Evolutionary conservation across 2,329 filamentous ascomycete species (phyloP).

Genomic region (Pseudonectria buxi): DNA sequence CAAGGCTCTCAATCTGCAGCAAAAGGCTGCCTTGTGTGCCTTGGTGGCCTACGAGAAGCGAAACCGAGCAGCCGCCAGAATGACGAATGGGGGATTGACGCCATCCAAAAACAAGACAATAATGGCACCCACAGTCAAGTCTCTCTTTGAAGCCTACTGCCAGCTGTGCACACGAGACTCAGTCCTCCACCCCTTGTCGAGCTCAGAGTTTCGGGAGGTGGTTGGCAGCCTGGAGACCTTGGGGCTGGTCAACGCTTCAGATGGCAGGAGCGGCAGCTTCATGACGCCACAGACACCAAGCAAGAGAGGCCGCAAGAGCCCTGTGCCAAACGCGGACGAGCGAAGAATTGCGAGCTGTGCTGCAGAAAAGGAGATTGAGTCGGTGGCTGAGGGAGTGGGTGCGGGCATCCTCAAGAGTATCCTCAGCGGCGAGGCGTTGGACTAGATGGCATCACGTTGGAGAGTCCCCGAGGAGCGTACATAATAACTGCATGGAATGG

Average conservation of each 20-base stretch:
- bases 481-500: constrained; percentile 15
- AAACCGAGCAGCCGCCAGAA: constrained; percentile 45
- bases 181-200: constrained; percentile 81
- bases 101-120: constrained; percentile 54
- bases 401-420: constrained; percentile 57
- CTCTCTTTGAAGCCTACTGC: constrained; percentile 77
- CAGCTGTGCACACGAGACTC: constrained; percentile 78
- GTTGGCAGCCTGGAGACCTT: constrained; percentile 83
- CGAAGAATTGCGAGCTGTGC: constrained; percentile 72
- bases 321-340: constrained; percentile 58
- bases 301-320: constrained; percentile 55
- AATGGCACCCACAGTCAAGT: constrained; percentile 72
- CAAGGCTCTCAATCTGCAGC: constrained; percentile 84
- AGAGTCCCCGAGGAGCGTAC: constrained; percentile 1
- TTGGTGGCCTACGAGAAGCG: constrained; percentile 80
- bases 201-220: constrained; percentile 91
- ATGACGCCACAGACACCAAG: constrained; percentile 61
- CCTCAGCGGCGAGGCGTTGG: constrained; percentile 53
- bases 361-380: constrained; percentile 70
- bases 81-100: constrained; percentile 35
- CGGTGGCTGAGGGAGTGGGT: constrained; percentile 58
- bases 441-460: constrained; percentile 26
- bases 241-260: constrained; percentile 66
- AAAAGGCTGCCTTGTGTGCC: constrained; percentile 89
- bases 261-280: constrained; percentile 63